Evolutionary conservation across 1,284 basidiomycete species (phyloP).

Genomic region (Chalciporus sp.): DNA sequence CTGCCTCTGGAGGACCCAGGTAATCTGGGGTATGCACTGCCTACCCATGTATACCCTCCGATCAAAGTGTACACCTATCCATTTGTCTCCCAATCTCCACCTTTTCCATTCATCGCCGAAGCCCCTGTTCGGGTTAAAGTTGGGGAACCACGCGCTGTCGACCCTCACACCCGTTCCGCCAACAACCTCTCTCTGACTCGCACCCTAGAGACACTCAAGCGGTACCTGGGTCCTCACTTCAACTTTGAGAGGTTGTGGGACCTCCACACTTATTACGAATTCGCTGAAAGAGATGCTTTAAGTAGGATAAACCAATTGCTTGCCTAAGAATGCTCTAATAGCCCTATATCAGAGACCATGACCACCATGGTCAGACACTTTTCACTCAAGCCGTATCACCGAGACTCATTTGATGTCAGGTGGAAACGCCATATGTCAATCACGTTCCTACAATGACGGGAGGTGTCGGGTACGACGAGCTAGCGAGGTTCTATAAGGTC

Average conservation of each 20-base stretch:
- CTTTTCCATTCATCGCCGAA: conserved; percentile 41
- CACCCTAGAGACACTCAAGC: conserved; percentile 42
- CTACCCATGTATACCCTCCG: conserved; percentile 33
- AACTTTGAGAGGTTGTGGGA: conserved; percentile 49
- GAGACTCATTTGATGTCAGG: conserved; percentile 30
- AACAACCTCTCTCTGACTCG: conserved; percentile 44
- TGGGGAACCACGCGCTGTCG: conserved; percentile 26
- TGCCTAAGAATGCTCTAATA: neutral
- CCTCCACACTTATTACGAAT: conserved; percentile 49
- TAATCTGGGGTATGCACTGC: conserved; percentile 29
- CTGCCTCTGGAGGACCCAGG: conserved; percentile 31
- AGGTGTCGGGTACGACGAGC: conserved; percentile 43
- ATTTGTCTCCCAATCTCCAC: conserved; percentile 37
- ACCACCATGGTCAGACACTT: conserved; percentile 41
- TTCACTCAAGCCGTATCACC: neutral
- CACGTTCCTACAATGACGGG: conserved; percentile 51
- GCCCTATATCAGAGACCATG: conserved; percentile 42
- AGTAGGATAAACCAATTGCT: conserved; percentile 32
- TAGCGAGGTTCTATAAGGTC: conserved; percentile 49
- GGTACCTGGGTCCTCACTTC: conserved; percentile 45
- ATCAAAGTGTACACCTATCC: conserved; percentile 42
- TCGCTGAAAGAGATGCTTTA: conserved; percentile 41
- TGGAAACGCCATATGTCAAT: conserved; percentile 50
- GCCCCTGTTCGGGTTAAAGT: conserved; percentile 36
- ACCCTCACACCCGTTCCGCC: conserved; percentile 43